Evolutionary conservation across 2,329 filamentous ascomycete species (phyloP), one percentile per base, ranked within the genome.

Genomic region (Diaporthe aspalathi): DNA sequence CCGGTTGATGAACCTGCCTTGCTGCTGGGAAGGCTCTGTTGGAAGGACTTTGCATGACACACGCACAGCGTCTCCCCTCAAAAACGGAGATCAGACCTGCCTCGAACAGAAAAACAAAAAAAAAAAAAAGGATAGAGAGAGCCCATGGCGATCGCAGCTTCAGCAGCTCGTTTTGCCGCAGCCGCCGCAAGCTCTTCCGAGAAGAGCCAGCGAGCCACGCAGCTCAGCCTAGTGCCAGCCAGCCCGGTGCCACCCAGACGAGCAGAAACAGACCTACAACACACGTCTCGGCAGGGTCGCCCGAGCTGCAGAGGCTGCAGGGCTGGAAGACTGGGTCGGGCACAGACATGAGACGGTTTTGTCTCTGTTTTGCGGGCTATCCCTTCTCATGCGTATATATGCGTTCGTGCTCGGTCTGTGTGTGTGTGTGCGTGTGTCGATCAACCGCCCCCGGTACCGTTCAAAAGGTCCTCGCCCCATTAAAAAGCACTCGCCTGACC

Each of bases 231-330:
- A n/a, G n/a, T n/a, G n/a, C n/a, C 50, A 45, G 24, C 17, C 35
- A 67, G 22, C 32, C 32, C 32, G 32, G 8, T 5, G n/a, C n/a
- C n/a, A n/a, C n/a, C n/a, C n/a, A 32, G 32, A 32, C 5, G 8
- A 8, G 8, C 32, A 32, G 32, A 32, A 32, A 24, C n/a, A 50
- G 14, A 50, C 47, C n/a, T n/a, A n/a, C n/a, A 50, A 20, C 14
- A 14, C 45, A 27, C 32, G 38, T 22, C 24, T 22, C 29, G 60
- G 60, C 20, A 49, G 20, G 43, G 43, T 32, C 43, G n/a, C 60
- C 27, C 60, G 43, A 17, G 43, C 60, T 49, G 60, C 60, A 63
- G 60, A n/a, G 60, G 60, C 60, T 63, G 43, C 60, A 63, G 60
- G 60, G 60, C 43, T 35, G 20, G 32, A 32, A 32, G 32, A 32